Conservation (phyloP, 2,329 filamentous ascomycete species). For the Beauveria rudraprayagi region DNA sequence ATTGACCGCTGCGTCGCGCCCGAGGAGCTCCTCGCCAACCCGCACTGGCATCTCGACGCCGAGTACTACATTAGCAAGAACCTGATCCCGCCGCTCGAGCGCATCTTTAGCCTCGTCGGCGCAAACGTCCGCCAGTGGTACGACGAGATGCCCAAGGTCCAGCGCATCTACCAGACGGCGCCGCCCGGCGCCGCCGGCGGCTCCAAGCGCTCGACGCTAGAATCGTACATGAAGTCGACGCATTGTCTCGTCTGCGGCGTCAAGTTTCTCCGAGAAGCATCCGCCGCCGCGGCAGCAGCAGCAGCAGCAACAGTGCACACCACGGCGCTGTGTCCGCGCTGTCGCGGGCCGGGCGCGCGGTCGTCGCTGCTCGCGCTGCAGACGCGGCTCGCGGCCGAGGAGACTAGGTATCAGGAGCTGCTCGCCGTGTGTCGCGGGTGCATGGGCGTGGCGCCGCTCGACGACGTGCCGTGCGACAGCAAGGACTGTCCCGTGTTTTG, state of each 20-base stretch:
- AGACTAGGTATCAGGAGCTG: slow-evolving; percentile 57
- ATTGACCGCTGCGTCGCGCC: slow-evolving; percentile 87
- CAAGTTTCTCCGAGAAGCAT: slow-evolving; percentile 32
- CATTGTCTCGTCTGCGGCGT: slow-evolving; percentile 69
- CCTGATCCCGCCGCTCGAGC: slow-evolving; percentile 85
- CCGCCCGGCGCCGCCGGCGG: slow-evolving; percentile 21
- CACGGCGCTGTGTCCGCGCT: slow-evolving; percentile 48
- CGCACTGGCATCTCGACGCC: slow-evolving; percentile 74
- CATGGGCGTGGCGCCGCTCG: slow-evolving; percentile 61
- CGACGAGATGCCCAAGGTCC: slow-evolving; percentile 91
- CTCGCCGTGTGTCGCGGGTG: slow-evolving; percentile 72
- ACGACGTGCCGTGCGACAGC: slow-evolving; percentile 80
- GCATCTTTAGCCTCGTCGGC: slow-evolving; percentile 93
- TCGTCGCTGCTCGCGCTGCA: slow-evolving; percentile 58
- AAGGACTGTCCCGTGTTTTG: slow-evolving; percentile 93
- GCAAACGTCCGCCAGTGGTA: slow-evolving; percentile 89
- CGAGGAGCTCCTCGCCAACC: slow-evolving; percentile 68
- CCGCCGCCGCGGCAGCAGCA: slow-evolving; percentile 12
- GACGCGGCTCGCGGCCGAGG: slow-evolving; percentile 51
- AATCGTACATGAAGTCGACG: slow-evolving; percentile 80
- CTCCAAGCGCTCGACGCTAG: slow-evolving; percentile 64
- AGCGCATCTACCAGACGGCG: slow-evolving; percentile 49
- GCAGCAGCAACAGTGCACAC: slow-evolving; percentile 13
- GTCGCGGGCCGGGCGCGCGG: slow-evolving; percentile 41
- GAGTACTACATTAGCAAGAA: slow-evolving; percentile 98